Evolutionary conservation across 2,329 filamentous ascomycete genomes (phyloP), one percentile per base, ranked within the genome.

Genomic region (Tolypocladium inflatum): DNA sequence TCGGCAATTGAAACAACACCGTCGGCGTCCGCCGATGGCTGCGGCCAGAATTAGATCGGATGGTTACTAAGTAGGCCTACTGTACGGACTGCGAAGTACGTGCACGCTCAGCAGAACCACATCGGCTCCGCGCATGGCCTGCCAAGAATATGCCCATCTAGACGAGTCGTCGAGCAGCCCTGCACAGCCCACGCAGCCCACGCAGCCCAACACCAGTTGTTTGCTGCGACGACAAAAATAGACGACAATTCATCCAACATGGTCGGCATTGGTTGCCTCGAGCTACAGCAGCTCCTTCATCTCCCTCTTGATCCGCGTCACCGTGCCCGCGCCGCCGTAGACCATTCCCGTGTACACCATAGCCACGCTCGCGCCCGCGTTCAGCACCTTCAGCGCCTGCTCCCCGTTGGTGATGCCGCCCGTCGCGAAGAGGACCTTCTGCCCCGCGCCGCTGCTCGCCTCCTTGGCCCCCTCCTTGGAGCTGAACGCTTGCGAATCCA

Each of bases 321-420:
- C 73, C 2, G 84, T 87, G 21, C 85, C 85, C 1, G 82, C 76
- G 15, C 85, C 85, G 15, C 83, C 82, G 61, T 88, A 88, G 1
- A 84, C 80, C 67, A 87, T 72, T 0, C 76, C 88, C 0, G 94
- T 99, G 72, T 97, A 97, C 56, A 96, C 80, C 85, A 96, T 94
- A 2, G 91, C 91, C 17, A 95, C 86, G 65, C 88, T 93, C 0
- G 94, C 94, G 10, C 94, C 94, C 0, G 92, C 91, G 64, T 95
- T 89, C 54, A 97, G 78, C 8, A 93, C 84, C 73, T 89, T 80
- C 17, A 90, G 76, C 10, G 91, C 95, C 74, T 97, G 88, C 62
- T 88, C 81, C 5, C 94, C 94, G 63, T 88, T 93, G 1, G 89
- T 94, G 68, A 99, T 93, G 21, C 94, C 94, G 1, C 94, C 94